Evolutionary conservation across 495 filamentous ascomycete genomes (phyloP), one percentile per base, ranked within the genome.

Genomic region (Tuber magnatum): DNA sequence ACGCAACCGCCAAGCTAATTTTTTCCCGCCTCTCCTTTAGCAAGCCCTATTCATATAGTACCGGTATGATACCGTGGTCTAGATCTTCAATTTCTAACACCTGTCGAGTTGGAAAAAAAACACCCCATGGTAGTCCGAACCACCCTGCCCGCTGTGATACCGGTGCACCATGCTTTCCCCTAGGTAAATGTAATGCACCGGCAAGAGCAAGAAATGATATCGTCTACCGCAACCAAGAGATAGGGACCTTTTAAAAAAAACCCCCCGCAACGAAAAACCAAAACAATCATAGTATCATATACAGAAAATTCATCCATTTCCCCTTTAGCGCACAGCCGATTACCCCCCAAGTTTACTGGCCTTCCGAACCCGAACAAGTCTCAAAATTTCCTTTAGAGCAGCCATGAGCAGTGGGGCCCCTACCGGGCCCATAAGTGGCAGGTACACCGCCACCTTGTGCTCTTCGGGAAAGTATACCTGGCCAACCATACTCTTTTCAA

Each of bases 401-500:
- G 90, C 90, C 86, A 98, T 91, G 9, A 97, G 77, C 56, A 99
- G 84, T 39, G 95, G 95, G 12, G 98, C 96, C 16, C 92, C 94
- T 65, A 98, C 90, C 2, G 96, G 95, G 2, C 96, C 95, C 71
- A 99, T 84, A 22, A 98, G 84, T 22, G 95, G 95, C 77, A 99
- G 82, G 81, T 98, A 99, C 20, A 99, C 95, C 0, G 95, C 96
- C n/a, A 98, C 88, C 84, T 98, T 99, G 81, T 99, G 95, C 84
- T 99, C 95, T 81, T 99, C 96, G 2, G 95, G 95, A 83, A 93
- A 99, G 88, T 92, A 97, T 76, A 97, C 90, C 85, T 98, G 95
- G 1, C 95, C 95, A 65, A 99, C 95, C 95, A 99, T 99, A 81
- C 92, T 96, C 84, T 96, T 97, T 85, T 99, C 96, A 80, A 99